These are phyloP conservation scores for Phycomyces nitens DNA, from an alignment of 192 early-diverging fungal species.

Conservation along the genomic window DNA sequence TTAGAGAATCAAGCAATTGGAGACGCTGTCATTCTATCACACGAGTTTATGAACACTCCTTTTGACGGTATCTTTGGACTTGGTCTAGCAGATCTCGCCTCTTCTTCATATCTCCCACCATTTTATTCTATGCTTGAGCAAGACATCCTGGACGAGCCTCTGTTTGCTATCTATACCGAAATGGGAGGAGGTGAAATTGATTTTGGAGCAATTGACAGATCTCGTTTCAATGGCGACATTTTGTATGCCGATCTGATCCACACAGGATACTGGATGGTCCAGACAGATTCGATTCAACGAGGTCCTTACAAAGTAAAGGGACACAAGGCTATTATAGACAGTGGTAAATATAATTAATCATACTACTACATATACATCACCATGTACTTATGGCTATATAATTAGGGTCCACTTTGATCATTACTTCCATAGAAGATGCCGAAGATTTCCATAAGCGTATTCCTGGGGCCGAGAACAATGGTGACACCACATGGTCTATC, in stretches of 20 bases:
- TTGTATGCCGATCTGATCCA: constrained; percentile 48
- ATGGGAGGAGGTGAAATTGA: constrained; percentile 22
- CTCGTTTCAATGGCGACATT: constrained; percentile 49
- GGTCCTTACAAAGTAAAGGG: constrained; percentile 14
- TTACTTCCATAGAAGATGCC: constrained; percentile 39
- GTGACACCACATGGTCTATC: constrained; percentile 22
- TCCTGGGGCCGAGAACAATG: constrained; percentile 22
- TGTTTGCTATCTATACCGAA: constrained; percentile 25
- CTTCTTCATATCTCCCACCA: constrained; percentile 8
- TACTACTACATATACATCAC: not conserved
- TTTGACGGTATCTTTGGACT: constrained; percentile 33
- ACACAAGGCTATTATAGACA: constrained; percentile 42
- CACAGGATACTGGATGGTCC: constrained; percentile 54
- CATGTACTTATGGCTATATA: not conserved
- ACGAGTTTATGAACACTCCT: constrained; percentile 16
- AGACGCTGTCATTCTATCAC: constrained; percentile 15
- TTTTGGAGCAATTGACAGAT: constrained; percentile 51
- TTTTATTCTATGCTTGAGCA: constrained; percentile 21
- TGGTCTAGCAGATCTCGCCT: constrained; percentile 11
- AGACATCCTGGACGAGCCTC: constrained; percentile 4
- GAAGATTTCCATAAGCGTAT: constrained; percentile 41
- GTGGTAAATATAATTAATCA: constrained; percentile 25
- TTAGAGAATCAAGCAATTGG: constrained; percentile 7
- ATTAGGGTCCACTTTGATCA: constrained; percentile 39
- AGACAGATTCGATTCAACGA: constrained; percentile 34